Conservation (phyloP, 2,329 filamentous ascomycete genomes). For the Teratosphaeria pseudoeucalypti region DNA sequence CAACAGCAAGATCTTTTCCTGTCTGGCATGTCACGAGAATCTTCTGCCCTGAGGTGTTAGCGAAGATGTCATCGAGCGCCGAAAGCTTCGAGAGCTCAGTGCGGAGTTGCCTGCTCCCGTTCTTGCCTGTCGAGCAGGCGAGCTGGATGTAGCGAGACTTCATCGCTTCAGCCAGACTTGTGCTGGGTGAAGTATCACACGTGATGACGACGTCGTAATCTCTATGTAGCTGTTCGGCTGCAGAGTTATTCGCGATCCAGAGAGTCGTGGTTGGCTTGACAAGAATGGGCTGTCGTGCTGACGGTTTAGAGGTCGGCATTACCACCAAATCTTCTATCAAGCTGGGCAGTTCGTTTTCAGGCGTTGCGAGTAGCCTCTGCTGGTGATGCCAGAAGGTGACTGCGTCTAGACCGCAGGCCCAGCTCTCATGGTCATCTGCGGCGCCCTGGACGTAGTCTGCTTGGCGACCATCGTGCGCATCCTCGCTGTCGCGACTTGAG, state of each 20-base stretch:
- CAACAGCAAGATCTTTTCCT: slow-evolving; percentile 72
- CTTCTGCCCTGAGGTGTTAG: background rate
- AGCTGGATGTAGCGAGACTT: slow-evolving; percentile 46
- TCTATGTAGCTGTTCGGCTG: slow-evolving; percentile 17
- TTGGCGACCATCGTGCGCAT: slow-evolving; percentile 47
- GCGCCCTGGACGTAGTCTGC: slow-evolving; percentile 86
- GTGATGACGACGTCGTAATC: background rate
- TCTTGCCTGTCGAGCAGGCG: slow-evolving; percentile 60
- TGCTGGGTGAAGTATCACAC: slow-evolving; percentile 26
- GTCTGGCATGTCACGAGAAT: slow-evolving; percentile 60
- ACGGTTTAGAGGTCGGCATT: background rate
- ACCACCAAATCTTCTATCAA: slow-evolving; percentile 31
- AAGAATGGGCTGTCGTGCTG: slow-evolving; percentile 23
- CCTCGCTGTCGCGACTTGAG: slow-evolving; percentile 62
- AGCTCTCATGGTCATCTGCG: slow-evolving; percentile 89
- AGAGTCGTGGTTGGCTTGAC: slow-evolving; percentile 33
- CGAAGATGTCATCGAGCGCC: background rate
- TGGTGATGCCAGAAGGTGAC: slow-evolving; percentile 67
- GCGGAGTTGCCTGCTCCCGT: slow-evolving; percentile 75
- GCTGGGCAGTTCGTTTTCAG: slow-evolving; percentile 53
- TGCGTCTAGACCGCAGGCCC: slow-evolving; percentile 73
- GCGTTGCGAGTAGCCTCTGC: slow-evolving; percentile 47
- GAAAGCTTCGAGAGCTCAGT: slow-evolving; percentile 52
- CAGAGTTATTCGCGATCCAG: slow-evolving; percentile 29
- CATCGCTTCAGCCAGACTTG: slow-evolving; percentile 14